Evolutionary conservation across 164 flowering plant genomes (phyloP), one percentile per base, ranked within the genome.

Genomic region (Taxillus chinensis): DNA sequence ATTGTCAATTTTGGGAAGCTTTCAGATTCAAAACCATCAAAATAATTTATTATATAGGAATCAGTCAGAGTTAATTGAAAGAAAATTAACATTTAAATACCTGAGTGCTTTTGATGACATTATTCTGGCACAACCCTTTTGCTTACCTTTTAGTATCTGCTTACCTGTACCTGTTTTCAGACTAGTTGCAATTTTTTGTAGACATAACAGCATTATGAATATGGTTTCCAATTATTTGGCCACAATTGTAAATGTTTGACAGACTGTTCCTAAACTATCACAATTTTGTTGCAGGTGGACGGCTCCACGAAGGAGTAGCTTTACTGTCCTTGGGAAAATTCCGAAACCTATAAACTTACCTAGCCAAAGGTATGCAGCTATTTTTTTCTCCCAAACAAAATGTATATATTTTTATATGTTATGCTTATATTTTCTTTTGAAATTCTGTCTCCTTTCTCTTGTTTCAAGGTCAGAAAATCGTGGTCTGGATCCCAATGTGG

Each of bases 281-380:
- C 51, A 16, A n/a, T 67, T 38, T 45, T 60, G 8, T 10, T 70
- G 57, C 71, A 95, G 99, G 71, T 89, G 86, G 92, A 82, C 70
- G 55, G 73, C 97, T 64, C 61, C 84, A 63, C 86, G 93, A 79
- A 83, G 92, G 77, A 80, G 92, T 66, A 84, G 95, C 67, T 83
- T 87, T 98, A 86, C 86, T 55, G 92, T 87, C 51, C 63, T 89
- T 59, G 98, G 99, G 46, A 95, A 91, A 75, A 86, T 85, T 67
- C 99, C 99, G 27, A 95, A 95, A 71, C 99, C 99, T 41, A 73
- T 95, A 59, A 91, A 91, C 77, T 77, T 95, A 64, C 99, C 99
- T 41, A 95, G 99, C 75, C 96, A 89, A 74, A 83, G 83, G 99
- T 92, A 82, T 37, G 27, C 27, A 27, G 27, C 27, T 27, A 27